Evolutionary conservation across 164 flowering plant genomes (phyloP), one percentile per base, ranked within the genome.

Genomic region (Vitis rupestris): DNA sequence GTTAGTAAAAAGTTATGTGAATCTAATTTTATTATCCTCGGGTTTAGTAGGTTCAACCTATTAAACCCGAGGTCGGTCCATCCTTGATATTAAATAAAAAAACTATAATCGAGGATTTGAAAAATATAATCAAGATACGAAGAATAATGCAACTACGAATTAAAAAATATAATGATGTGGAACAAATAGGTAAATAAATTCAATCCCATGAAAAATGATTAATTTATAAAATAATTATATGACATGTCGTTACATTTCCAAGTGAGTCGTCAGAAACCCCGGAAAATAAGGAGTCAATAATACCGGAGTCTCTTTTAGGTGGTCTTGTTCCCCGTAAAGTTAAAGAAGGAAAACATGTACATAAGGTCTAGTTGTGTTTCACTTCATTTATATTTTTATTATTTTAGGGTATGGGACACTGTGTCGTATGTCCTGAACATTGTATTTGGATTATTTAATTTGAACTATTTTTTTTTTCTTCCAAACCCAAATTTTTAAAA

Each of bases 341-440:
- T 37, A 37, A 71, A 50, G n/a, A 71, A 63, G 9, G 29, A 16
- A n/a, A 4, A 57, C 16, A 57, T 9, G 10, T 23, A 16, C 2
- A 8, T 13, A 12, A 54, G 63, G 52, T 51, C 63, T 63, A 69
- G 71, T 60, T 69, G 71, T 50, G 61, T 29, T 31, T 27, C 44
- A 68, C 9, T 68, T 68, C 37, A 49, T 27, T 57, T 53, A 60
- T 62, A 12, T 44, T 49, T 56, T 61, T 29, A 17, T 27, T 9
- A 37, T 37, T 37, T 37, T 37, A 37, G 44, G 44, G 47, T 50
- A 65, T 63, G 55, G 75, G 55, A 61, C 67, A 67, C 49, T 19
- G 79, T 69, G 75, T 70, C 72, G 73, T 71, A 51, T 78, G 81
- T 73, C 81, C 50, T 75, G 58, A 66, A 47, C 66, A 23, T 56